Conservation (phyloP, 331 rosid genomes). For the Pyrus hybrid region DNA sequence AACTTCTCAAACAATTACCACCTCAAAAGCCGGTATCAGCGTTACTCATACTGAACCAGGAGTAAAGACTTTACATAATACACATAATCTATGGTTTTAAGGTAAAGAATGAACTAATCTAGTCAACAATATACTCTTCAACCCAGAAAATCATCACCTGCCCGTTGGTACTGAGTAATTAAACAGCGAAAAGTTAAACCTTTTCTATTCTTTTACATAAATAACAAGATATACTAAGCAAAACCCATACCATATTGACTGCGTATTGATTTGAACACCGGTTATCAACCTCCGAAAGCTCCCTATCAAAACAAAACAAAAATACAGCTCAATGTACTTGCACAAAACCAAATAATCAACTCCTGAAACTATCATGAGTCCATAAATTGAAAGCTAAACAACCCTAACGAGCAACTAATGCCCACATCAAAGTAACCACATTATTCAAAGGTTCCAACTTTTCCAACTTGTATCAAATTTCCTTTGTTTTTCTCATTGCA, state of each 20-base stretch:
- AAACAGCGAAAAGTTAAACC: neutral
- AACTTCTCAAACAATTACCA: neutral
- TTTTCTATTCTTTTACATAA: neutral
- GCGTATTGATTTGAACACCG: neutral
- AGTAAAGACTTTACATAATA: neutral
- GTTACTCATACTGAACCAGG: neutral
- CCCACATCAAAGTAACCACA: neutral
- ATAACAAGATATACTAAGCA: neutral
- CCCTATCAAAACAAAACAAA: neutral
- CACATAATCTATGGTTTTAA: neutral
- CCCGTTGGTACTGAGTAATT: neutral
- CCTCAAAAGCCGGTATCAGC: neutral
- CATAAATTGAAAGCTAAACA: neutral
- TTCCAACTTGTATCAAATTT: neutral
- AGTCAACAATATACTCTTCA: neutral
- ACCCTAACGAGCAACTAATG: neutral
- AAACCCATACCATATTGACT: conserved; percentile 5
- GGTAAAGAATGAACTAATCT: neutral
- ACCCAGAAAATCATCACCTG: neutral
- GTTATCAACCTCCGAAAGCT: neutral
- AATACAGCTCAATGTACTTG: neutral
- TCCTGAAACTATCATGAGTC: neutral
- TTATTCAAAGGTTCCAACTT: neutral
- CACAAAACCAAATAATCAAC: neutral
- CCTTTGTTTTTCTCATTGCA: neutral